phyloP scores from a whole-genome alignment of 2,329 filamentous ascomycete genomes.

The Neurospora crassa region DNA sequence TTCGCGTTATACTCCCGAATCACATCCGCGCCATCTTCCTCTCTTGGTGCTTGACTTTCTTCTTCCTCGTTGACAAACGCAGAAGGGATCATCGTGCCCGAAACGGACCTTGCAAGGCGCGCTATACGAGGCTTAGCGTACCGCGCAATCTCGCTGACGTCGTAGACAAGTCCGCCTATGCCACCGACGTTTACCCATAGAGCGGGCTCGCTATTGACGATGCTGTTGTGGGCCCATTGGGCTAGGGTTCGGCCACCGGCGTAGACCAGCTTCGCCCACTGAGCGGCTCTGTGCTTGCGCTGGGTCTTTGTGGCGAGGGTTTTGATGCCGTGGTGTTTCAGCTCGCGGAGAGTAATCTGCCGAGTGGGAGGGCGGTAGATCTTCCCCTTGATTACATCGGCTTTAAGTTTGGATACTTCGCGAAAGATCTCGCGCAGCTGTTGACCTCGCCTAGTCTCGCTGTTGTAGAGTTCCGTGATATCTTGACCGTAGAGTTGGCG shows the following conservation, averaged over 20 bases:
- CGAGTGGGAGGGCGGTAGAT: not conserved
- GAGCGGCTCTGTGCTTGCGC: not conserved
- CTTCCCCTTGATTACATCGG: not conserved
- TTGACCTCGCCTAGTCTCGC: not conserved
- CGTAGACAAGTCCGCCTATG: not conserved
- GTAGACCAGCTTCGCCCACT: not conserved
- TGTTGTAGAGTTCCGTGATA: not conserved
- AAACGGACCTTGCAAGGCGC: not conserved
- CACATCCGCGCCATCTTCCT: not conserved
- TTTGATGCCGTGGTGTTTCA: not conserved
- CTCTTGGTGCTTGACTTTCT: not conserved
- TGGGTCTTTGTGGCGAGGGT: not conserved
- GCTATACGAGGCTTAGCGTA: not conserved
- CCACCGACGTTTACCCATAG: not conserved
- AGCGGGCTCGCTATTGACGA: not conserved
- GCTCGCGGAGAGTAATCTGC: not conserved
- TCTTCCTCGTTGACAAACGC: not conserved
- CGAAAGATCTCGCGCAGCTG: not conserved
- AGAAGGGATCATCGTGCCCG: not conserved
- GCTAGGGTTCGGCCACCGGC: not conserved
- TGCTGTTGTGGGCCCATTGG: not conserved
- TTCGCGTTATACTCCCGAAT: not conserved
- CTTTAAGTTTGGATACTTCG: not conserved
- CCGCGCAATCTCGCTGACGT: not conserved
- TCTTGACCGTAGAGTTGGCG: not conserved